A percentile compares a stretch with the other conserved stretches of the same genome.
phyloP scores from a whole-genome alignment of 1,139 yeast genomes.

The Lodderomyces orthopsilosis region DNA sequence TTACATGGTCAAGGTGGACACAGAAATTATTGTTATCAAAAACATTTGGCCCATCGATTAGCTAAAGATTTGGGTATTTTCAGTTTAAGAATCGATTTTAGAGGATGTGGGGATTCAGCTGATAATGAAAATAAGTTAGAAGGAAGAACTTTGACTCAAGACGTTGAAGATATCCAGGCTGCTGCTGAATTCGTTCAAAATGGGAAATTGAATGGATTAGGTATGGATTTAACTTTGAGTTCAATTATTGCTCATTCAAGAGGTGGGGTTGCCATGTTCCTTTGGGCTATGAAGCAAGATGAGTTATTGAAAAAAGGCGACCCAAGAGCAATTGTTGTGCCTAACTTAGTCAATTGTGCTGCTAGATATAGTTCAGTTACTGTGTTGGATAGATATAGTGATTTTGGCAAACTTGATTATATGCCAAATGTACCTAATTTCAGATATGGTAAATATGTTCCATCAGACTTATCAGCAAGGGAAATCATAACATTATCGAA shows the following conservation, averaged over 20 bases:
- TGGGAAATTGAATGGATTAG: conserved; percentile 35
- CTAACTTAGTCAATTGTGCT: conserved; percentile 68
- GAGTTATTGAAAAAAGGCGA: conserved; percentile 25
- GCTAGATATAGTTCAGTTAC: conserved; percentile 52
- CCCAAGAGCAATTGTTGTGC: conserved; percentile 42
- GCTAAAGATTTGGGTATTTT: conserved; percentile 60
- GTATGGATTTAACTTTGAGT: conserved; percentile 45
- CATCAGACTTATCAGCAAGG: conserved; percentile 39
- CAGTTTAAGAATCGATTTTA: conserved; percentile 75
- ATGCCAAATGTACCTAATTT: conserved; percentile 15
- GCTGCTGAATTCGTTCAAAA: conserved; percentile 45
- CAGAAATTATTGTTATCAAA: conserved; percentile 74
- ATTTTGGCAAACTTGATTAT: conserved; percentile 17
- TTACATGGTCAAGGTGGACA: conserved; percentile 86
- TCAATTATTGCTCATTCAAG: conserved; percentile 74
- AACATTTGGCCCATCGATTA: conserved; percentile 56
- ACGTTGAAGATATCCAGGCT: conserved; percentile 62
- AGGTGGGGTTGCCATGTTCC: conserved; percentile 74
- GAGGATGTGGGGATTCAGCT: conserved; percentile 80
- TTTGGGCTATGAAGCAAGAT: conserved; percentile 59
- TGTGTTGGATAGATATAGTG: conserved; percentile 35
- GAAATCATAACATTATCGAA: conserved; percentile 58
- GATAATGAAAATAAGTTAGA: conserved; percentile 38
- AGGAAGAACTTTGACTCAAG: conserved; percentile 63
- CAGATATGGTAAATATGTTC: conserved; percentile 50